Percentiles rank a stretch among this genome's conserved stretches.
Evolutionary conservation across 1,284 basidiomycete genomes (phyloP).

Genomic region (Puccinia polysora): DNA sequence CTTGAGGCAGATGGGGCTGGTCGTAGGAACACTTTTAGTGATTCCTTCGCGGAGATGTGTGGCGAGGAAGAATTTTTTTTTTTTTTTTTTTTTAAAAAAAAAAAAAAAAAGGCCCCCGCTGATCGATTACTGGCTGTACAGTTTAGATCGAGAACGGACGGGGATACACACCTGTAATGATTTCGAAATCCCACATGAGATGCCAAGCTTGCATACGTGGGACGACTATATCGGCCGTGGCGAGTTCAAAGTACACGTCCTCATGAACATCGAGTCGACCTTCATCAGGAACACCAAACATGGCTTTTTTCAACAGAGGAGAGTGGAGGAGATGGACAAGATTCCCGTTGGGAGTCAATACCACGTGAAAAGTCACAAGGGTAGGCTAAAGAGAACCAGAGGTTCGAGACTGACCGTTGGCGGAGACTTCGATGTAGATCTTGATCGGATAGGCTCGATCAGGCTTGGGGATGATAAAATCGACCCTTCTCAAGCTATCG

Average conservation of each 20-base stretch:
- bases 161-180: background rate
- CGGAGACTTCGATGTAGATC: slow-evolving; percentile 67
- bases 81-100: too few species aligned
- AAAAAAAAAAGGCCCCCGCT: slow-evolving; percentile 58
- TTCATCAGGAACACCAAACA: slow-evolving; percentile 19
- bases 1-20: slow-evolving; percentile 56
- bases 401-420: slow-evolving; percentile 49
- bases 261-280: slow-evolving; percentile 14
- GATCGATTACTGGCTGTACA: slow-evolving; percentile 62
- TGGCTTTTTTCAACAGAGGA: slow-evolving; percentile 44
- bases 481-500: slow-evolving; percentile 82
- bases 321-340: slow-evolving; percentile 64
- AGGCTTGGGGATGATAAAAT: slow-evolving; percentile 76
- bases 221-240: slow-evolving; percentile 85
- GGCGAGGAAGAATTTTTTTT: too few species aligned
- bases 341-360: background rate
- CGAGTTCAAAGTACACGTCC: slow-evolving; percentile 58
- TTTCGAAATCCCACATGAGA: slow-evolving; percentile 73
- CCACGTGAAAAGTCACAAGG: background rate
- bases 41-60: slow-evolving; percentile 85
- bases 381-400: background rate
- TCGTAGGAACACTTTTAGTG: slow-evolving; percentile 74
- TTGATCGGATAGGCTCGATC: slow-evolving; percentile 56
- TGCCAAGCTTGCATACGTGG: slow-evolving; percentile 82
- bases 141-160: slow-evolving; percentile 38